These are phyloP conservation scores for Helotiales sp. DNA, from an alignment of 2,329 filamentous ascomycete species.

Conservation along the genomic window DNA sequence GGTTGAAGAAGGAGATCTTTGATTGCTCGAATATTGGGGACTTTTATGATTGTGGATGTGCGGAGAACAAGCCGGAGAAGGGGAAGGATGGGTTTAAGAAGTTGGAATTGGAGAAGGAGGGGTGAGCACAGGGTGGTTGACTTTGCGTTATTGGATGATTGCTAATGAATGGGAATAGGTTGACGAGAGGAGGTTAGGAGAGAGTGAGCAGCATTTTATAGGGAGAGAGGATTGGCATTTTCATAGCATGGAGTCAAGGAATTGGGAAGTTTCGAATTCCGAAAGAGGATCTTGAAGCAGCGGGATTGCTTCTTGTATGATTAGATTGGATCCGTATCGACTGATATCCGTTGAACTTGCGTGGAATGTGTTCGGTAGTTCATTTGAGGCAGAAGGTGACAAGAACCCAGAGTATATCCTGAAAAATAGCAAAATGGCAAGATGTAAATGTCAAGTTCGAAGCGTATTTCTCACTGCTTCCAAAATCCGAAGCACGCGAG, in stretches of 20 bases:
- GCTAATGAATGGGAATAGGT: constrained; percentile 26
- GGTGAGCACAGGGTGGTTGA: constrained; percentile 28
- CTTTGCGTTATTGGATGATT: background rate
- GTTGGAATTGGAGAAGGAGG: constrained; percentile 42
- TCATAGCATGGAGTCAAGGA: constrained; percentile 25
- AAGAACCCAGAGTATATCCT: too few species aligned
- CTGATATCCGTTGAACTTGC: background rate
- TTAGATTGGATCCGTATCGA: background rate
- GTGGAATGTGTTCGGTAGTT: too few species aligned
- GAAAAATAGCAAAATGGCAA: background rate
- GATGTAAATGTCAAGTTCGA: background rate
- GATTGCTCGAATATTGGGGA: constrained; percentile 72
- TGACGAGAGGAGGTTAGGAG: constrained; percentile 34
- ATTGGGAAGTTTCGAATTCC: background rate
- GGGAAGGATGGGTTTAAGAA: constrained; percentile 41
- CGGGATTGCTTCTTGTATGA: background rate
- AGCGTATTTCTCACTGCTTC: background rate
- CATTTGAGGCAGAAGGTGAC: too few species aligned
- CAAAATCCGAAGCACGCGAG: too few species aligned
- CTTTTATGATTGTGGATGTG: constrained; percentile 74
- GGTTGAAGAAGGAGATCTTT: constrained; percentile 64
- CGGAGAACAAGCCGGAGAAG: constrained; percentile 60
- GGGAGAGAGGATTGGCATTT: constrained; percentile 13
- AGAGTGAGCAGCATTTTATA: constrained; percentile 10
- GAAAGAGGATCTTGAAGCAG: background rate